Percentiles rank a stretch among this genome's conserved stretches.
Evolutionary conservation across 1,139 yeast genomes (phyloP).

Genomic region (Magnusiomyces suaveolens): DNA sequence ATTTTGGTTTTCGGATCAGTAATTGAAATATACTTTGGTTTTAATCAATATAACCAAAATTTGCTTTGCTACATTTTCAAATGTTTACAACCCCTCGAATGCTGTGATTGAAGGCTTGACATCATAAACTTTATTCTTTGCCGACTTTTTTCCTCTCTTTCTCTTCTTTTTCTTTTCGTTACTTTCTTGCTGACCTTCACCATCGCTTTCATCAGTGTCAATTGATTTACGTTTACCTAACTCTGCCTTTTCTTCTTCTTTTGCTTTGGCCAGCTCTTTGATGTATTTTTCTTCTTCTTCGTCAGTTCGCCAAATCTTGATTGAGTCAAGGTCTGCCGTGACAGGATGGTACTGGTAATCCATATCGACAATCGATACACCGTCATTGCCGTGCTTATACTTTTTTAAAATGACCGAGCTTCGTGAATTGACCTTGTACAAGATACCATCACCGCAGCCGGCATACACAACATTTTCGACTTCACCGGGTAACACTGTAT

Average conservation of each 20-base stretch:
- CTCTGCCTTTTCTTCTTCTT: constrained; percentile 24
- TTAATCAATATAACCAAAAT: too few species aligned
- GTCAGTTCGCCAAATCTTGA: constrained; percentile 56
- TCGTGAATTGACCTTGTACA: constrained; percentile 58
- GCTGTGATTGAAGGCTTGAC: constrained; percentile 8
- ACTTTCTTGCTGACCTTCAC: constrained; percentile 30
- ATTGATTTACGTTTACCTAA: constrained; percentile 20
- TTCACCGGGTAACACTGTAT: constrained; percentile 65
- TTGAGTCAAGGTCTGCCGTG: constrained; percentile 71
- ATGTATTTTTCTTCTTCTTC: constrained; percentile 16
- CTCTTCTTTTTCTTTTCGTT: constrained; percentile 31
- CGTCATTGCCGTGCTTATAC: constrained; percentile 52
- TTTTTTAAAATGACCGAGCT: constrained; percentile 56
- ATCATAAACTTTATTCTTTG: constrained; percentile 1
- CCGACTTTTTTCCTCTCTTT: constrained; percentile 3
- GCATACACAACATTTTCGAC: constrained; percentile 70
- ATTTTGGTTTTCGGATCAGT: constrained; percentile 1
- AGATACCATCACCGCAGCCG: constrained; percentile 76
- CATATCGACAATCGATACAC: constrained; percentile 70
- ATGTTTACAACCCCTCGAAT: constrained; percentile 14
- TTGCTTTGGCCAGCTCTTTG: constrained; percentile 18
- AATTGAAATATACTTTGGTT: neutral
- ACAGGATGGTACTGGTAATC: constrained; percentile 71
- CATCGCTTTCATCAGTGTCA: constrained; percentile 11
- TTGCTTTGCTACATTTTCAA: too few species aligned